These are phyloP conservation scores for Phaeosphaeria sp. DNA, from an alignment of 2,329 filamentous ascomycete genomes.

Conservation along the genomic window DNA sequence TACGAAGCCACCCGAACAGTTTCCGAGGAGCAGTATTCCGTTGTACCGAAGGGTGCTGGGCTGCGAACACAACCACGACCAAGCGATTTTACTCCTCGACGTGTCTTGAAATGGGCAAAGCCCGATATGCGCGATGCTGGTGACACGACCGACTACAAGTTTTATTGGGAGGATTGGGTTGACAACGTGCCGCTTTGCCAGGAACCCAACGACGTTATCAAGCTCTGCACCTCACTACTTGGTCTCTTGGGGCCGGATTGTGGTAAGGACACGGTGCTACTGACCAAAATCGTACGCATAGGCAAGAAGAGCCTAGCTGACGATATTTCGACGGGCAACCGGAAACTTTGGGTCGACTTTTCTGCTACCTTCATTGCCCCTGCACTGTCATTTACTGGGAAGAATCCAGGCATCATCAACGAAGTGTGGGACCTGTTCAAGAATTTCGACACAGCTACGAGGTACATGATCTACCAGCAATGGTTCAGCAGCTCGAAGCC, in stretches of 20 bases:
- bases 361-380: slow-evolving; percentile 86
- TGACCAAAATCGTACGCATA: slow-evolving; percentile 86
- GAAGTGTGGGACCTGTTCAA: slow-evolving; percentile 86
- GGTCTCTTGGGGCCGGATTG: slow-evolving; percentile 89
- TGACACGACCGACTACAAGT: slow-evolving; percentile 80
- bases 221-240: slow-evolving; percentile 81
- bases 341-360: slow-evolving; percentile 81
- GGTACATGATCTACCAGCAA: slow-evolving; percentile 91
- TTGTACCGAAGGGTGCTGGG: slow-evolving; percentile 47
- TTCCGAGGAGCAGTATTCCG: slow-evolving; percentile 51
- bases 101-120: slow-evolving; percentile 81
- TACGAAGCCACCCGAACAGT: slow-evolving; percentile 62
- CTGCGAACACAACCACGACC: slow-evolving; percentile 68
- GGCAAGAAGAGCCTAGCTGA: slow-evolving; percentile 76
- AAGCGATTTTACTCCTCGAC: slow-evolving; percentile 65
- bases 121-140: slow-evolving; percentile 78
- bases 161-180: slow-evolving; percentile 97
- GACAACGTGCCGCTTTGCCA: slow-evolving; percentile 94
- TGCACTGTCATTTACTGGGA: slow-evolving; percentile 82
- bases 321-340: slow-evolving; percentile 74
- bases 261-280: slow-evolving; percentile 78
- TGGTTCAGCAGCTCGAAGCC: slow-evolving; percentile 71
- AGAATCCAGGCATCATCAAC: slow-evolving; percentile 83
- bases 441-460: slow-evolving; percentile 74
- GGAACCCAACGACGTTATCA: slow-evolving; percentile 87